phyloP scores from a whole-genome alignment of 169 alveolate species.

The Plasmodium coatneyi region DNA sequence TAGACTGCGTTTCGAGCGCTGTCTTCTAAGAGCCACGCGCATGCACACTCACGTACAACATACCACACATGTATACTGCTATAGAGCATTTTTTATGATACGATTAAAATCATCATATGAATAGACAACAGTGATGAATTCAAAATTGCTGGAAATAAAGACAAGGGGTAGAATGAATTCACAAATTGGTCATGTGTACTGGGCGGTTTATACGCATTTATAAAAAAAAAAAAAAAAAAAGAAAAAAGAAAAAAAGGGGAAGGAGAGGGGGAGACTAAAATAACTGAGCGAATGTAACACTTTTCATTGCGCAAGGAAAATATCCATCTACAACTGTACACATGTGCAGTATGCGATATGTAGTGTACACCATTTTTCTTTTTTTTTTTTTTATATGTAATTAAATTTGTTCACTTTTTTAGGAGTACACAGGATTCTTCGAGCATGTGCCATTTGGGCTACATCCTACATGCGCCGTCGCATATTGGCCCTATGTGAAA shows the following conservation, averaged over 20 bases:
- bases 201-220: not conserved
- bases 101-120: not conserved
- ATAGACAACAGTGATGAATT: conserved; percentile 12
- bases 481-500: not conserved
- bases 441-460: not conserved
- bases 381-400: not conserved
- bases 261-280: not conserved
- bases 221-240: conserved; percentile 13
- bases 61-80: not conserved
- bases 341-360: not conserved
- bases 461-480: not conserved
- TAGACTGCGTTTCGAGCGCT: not conserved
- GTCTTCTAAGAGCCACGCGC: not conserved
- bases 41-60: not conserved
- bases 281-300: not conserved
- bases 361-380: not conserved
- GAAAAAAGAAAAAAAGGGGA: too few species aligned
- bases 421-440: not conserved
- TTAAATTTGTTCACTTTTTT: not conserved
- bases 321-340: not conserved
- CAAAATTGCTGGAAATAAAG: not conserved
- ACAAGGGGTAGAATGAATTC: conserved; percentile 2
- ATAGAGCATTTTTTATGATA: not conserved
- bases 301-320: not conserved
- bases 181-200: not conserved